Conservation (phyloP, 257 asterid genomes). For the Solanum paucissectum region DNA sequence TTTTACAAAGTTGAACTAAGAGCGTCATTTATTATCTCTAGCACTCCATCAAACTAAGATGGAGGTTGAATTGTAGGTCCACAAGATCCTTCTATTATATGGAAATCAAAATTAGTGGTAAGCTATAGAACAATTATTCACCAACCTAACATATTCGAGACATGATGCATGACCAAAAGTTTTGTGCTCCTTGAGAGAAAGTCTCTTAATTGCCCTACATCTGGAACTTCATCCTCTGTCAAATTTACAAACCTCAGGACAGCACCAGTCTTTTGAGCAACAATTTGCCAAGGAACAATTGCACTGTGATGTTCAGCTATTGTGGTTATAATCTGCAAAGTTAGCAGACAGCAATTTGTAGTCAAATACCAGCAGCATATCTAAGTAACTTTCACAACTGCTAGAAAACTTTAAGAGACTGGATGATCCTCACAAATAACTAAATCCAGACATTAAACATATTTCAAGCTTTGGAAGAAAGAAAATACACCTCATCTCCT, state of each 20-base stretch:
- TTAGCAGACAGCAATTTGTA: neutral
- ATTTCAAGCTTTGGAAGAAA: neutral
- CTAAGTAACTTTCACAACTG: neutral
- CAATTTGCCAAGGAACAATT: slow-evolving; percentile 95
- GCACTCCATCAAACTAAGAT: neutral
- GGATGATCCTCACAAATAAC: neutral
- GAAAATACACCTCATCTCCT: slow-evolving; percentile 67
- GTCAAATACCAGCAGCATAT: neutral
- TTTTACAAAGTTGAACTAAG: neutral
- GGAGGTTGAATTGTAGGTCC: neutral
- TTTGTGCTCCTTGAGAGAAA: slow-evolving; percentile 56
- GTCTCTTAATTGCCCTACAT: slow-evolving; percentile 46
- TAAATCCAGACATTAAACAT: neutral
- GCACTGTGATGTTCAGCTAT: slow-evolving; percentile 98
- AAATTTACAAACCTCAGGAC: slow-evolving; percentile 55
- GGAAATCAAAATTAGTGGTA: neutral
- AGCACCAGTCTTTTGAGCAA: slow-evolving; percentile 98
- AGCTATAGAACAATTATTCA: neutral
- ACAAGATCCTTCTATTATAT: neutral
- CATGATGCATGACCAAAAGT: slow-evolving; percentile 67
- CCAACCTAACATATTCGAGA: slow-evolving; percentile 87
- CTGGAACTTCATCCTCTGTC: slow-evolving; percentile 75
- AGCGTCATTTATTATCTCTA: neutral
- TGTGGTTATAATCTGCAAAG: slow-evolving; percentile 60
- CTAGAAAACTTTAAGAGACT: neutral